Conservation (phyloP, 2,329 filamentous ascomycete species). For the Didymella pomorum region DNA sequence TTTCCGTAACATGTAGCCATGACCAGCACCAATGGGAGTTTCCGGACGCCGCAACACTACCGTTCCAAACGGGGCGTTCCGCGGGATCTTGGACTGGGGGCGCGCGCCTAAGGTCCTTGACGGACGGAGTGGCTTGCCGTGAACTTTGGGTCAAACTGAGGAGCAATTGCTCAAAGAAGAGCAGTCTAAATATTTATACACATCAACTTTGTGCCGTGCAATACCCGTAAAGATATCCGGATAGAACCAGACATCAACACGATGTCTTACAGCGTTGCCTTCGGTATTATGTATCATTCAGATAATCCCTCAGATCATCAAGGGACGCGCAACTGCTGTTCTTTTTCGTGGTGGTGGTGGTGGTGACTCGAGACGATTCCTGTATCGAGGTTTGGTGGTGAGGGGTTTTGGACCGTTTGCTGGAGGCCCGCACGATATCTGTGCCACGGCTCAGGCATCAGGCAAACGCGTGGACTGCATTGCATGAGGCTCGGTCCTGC, state of each 20-base stretch:
- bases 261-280: no score
- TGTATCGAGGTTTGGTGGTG: neutral
- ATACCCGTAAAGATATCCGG: no score
- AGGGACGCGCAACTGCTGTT: neutral
- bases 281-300: no score
- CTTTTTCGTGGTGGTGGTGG: neutral
- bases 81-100: neutral
- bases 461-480: neutral
- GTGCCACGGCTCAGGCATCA: neutral
- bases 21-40: slow-evolving; percentile 1
- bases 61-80: slow-evolving; percentile 14
- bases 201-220: no score
- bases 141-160: no score
- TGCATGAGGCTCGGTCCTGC: neutral
- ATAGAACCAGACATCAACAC: no score
- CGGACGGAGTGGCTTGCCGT: no score
- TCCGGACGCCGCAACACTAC: slow-evolving; percentile 1
- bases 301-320: no score
- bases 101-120: no score
- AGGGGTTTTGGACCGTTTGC: neutral
- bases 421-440: neutral
- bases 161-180: no score
- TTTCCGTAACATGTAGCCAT: neutral
- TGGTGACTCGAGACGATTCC: neutral
- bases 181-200: no score